Evolutionary conservation across 2,329 filamentous ascomycete species (phyloP).

Genomic region (Talaromyces amestolkiae): DNA sequence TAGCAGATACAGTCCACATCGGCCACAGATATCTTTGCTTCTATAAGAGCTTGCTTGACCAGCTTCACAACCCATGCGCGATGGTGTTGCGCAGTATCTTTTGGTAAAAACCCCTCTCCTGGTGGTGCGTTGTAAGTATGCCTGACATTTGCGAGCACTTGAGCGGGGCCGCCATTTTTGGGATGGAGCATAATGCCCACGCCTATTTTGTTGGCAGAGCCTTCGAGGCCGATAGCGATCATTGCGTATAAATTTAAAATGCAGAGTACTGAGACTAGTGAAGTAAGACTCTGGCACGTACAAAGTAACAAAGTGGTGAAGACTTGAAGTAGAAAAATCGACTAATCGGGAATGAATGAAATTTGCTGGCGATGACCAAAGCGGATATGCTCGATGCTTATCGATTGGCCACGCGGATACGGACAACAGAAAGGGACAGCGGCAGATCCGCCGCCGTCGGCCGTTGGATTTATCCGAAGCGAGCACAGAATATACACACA

Average conservation of each 20-base stretch:
- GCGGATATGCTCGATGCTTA: slow-evolving; percentile 28
- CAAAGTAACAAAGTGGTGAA: not conserved
- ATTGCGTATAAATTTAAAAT: slow-evolving; percentile 35
- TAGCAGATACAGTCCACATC: slow-evolving; percentile 93
- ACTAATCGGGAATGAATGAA: slow-evolving; percentile 6
- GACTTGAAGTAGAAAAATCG: not conserved
- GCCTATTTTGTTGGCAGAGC: slow-evolving; percentile 96
- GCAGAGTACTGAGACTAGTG: not conserved
- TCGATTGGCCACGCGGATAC: slow-evolving; percentile 27
- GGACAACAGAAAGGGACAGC: not conserved
- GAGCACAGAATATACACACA: slow-evolving; percentile 24
- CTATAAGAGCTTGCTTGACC: slow-evolving; percentile 73
- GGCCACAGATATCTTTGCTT: slow-evolving; percentile 59
- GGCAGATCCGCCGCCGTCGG: slow-evolving; percentile 17
- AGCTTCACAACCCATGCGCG: slow-evolving; percentile 77
- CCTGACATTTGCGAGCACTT: slow-evolving; percentile 86
- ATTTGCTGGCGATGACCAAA: slow-evolving; percentile 18
- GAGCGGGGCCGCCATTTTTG: slow-evolving; percentile 53
- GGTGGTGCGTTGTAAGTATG: slow-evolving; percentile 92
- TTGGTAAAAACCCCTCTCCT: slow-evolving; percentile 90
- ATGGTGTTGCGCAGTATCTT: slow-evolving; percentile 93
- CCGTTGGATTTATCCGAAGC: slow-evolving; percentile 22
- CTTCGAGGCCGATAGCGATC: slow-evolving; percentile 76
- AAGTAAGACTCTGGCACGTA: no score
- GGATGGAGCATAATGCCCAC: slow-evolving; percentile 84